Percentiles rank a stretch among this genome's conserved stretches.
These are phyloP conservation scores for Pseudozyma sp. DNA, from an alignment of 1,284 basidiomycete species.

Conservation along the genomic window DNA sequence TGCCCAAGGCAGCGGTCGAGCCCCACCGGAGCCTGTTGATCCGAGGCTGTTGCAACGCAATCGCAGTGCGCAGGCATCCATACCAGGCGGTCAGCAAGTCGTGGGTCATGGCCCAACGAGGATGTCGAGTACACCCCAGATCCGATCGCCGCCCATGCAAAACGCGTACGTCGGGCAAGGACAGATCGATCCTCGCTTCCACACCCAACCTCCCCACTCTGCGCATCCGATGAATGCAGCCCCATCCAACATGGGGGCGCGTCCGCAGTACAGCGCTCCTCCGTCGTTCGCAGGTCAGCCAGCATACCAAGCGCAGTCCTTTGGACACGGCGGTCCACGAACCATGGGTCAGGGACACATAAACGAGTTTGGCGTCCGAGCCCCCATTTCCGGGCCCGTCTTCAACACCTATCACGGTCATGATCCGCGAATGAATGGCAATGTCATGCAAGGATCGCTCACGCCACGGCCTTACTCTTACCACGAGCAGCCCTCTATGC, in stretches of 20 bases:
- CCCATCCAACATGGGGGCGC: constrained; percentile 12
- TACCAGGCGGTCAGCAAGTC: constrained; percentile 33
- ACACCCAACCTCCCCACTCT: constrained; percentile 11
- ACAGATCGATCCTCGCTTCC: constrained; percentile 32
- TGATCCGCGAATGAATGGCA: constrained; percentile 28
- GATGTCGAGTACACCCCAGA: constrained; percentile 44
- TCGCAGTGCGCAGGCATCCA: constrained; percentile 47
- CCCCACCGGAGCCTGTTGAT: constrained; percentile 13
- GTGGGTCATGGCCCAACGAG: constrained; percentile 23
- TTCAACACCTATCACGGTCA: constrained; percentile 49
- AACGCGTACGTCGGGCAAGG: constrained; percentile 7
- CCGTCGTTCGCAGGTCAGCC: constrained; percentile 17
- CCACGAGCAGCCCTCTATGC: constrained; percentile 43
- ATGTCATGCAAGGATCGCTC: constrained; percentile 28
- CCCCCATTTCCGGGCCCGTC: constrained; percentile 11
- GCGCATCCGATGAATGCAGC: constrained; percentile 18
- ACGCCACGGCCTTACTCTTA: constrained; percentile 55
- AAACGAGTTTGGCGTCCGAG: constrained; percentile 42
- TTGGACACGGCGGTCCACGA: constrained; percentile 15
- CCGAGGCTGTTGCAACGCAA: constrained; percentile 39
- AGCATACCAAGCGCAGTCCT: constrained; percentile 28
- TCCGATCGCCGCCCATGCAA: constrained; percentile 37
- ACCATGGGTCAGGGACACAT: constrained; percentile 22
- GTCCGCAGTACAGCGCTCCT: constrained; percentile 32
- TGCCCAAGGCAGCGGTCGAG: constrained; percentile 18